These are phyloP conservation scores for Wallacemonas collosoma DNA, from an alignment of 208 protist genomes.

Conservation along the genomic window DNA sequence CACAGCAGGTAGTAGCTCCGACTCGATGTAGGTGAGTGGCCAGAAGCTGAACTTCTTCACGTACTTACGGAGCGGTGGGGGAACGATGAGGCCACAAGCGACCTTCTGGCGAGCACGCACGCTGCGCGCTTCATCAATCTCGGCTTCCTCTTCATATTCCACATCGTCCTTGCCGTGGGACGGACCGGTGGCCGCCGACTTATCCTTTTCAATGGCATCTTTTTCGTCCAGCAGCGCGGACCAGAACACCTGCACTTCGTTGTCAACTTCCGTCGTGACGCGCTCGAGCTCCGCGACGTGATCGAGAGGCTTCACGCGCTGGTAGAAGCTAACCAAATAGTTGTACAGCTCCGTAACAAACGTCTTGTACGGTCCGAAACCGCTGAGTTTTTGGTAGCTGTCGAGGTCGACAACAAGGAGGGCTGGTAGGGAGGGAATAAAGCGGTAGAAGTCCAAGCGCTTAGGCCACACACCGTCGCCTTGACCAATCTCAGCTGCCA, in stretches of 20 bases:
- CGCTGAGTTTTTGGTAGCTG: constrained; percentile 68
- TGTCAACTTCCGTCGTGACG: constrained; percentile 53
- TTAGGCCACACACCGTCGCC: constrained; percentile 34
- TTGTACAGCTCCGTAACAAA: constrained; percentile 54
- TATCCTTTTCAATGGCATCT: constrained; percentile 15
- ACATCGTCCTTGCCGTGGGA: constrained; percentile 18
- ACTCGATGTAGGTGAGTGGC: constrained; percentile 30
- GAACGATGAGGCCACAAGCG: constrained; percentile 52
- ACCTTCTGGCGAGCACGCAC: constrained; percentile 27
- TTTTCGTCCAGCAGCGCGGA: constrained; percentile 54
- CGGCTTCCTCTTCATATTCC: neutral
- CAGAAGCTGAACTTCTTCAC: constrained; percentile 76
- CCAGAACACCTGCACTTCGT: constrained; percentile 73
- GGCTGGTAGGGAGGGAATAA: constrained; percentile 49
- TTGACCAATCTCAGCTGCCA: neutral
- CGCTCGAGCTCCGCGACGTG: constrained; percentile 41
- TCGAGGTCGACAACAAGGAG: constrained; percentile 58
- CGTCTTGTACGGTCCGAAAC: constrained; percentile 58
- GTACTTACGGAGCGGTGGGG: constrained; percentile 64
- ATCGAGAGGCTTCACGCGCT: constrained; percentile 53
- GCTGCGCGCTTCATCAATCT: constrained; percentile 4
- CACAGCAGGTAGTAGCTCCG: constrained; percentile 15
- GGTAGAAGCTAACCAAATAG: constrained; percentile 73
- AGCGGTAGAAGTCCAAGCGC: constrained; percentile 73
- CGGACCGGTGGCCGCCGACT: constrained; percentile 6